Conservation (phyloP, 2,329 filamentous ascomycete genomes). For the Blumeriella jaapii region DNA sequence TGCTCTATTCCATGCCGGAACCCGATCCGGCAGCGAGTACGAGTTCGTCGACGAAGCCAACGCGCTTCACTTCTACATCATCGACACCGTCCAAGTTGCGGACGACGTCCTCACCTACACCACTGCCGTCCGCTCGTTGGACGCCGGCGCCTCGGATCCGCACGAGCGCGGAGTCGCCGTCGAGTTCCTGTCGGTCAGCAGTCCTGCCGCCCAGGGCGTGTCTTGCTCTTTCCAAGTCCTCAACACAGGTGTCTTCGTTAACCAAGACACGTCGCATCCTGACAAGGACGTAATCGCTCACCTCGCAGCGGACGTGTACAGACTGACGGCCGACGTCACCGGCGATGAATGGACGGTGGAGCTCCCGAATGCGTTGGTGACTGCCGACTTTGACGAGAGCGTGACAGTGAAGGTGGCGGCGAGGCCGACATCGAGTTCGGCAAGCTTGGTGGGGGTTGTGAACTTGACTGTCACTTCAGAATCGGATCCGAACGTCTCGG, state of each 20-base stretch:
- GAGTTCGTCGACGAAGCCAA: constrained; percentile 11
- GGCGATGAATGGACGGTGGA: constrained; percentile 10
- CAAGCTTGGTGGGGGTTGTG: constrained; percentile 2
- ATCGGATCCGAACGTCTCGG: constrained; percentile 2
- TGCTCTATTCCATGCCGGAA: constrained; percentile 12
- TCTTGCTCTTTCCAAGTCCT: constrained; percentile 9
- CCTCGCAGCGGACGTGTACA: constrained; percentile 9
- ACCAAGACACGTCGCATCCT: background rate
- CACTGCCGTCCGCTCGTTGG: constrained; percentile 5
- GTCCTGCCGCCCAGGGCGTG: constrained; percentile 1
- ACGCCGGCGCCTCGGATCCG: background rate
- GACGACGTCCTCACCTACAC: constrained; percentile 10
- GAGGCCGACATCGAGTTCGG: background rate
- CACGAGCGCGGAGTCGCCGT: constrained; percentile 5
- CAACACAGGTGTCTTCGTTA: constrained; percentile 4
- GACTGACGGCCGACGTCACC: constrained; percentile 5
- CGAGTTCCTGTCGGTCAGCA: background rate
- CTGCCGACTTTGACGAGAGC: constrained; percentile 4
- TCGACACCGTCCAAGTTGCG: constrained; percentile 5
- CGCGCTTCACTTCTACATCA: constrained; percentile 11
- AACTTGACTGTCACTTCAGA: constrained; percentile 10
- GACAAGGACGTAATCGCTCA: constrained; percentile 6
- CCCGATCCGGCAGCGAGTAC: constrained; percentile 10
- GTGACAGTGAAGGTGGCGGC: constrained; percentile 1
- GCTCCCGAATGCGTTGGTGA: constrained; percentile 9